These are phyloP conservation scores for Protostelium mycophagum DNA, from an alignment of 78 protist species.

Conservation along the genomic window DNA sequence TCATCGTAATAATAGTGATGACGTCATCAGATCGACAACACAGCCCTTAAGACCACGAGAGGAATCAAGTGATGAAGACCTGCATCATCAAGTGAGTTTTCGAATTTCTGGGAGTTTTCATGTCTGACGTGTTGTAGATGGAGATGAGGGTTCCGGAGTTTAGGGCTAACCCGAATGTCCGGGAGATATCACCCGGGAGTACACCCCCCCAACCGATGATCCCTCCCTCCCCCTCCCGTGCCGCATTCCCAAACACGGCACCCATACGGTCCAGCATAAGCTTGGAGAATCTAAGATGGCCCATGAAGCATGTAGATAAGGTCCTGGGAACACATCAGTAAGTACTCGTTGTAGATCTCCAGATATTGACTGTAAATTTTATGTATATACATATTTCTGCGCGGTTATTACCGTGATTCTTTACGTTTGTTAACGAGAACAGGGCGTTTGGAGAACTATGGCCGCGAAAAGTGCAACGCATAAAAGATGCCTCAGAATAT, in stretches of 20 bases:
- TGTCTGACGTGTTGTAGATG: too few species aligned
- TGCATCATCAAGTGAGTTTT: too few species aligned
- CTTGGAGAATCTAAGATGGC: background rate
- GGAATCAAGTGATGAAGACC: too few species aligned
- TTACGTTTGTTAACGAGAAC: background rate
- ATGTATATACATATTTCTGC: too few species aligned
- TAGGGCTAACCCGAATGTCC: too few species aligned
- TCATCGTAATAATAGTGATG: too few species aligned
- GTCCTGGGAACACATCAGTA: background rate
- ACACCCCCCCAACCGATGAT: background rate
- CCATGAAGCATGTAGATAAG: background rate
- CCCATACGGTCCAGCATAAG: background rate
- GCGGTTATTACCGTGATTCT: too few species aligned
- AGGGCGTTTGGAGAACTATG: constrained; percentile 46
- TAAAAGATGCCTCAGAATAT: constrained; percentile 5
- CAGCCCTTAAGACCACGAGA: too few species aligned
- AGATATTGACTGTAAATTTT: too few species aligned
- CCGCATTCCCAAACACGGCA: background rate
- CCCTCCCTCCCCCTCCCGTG: background rate
- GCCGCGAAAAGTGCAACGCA: constrained; percentile 34
- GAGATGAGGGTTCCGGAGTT: too few species aligned
- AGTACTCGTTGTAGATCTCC: background rate
- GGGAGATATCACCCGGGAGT: background rate
- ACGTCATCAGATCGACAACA: too few species aligned
- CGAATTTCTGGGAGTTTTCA: too few species aligned